These are phyloP conservation scores for Allium fistulosum DNA, from an alignment of 106 monocot genomes.

Conservation along the genomic window DNA sequence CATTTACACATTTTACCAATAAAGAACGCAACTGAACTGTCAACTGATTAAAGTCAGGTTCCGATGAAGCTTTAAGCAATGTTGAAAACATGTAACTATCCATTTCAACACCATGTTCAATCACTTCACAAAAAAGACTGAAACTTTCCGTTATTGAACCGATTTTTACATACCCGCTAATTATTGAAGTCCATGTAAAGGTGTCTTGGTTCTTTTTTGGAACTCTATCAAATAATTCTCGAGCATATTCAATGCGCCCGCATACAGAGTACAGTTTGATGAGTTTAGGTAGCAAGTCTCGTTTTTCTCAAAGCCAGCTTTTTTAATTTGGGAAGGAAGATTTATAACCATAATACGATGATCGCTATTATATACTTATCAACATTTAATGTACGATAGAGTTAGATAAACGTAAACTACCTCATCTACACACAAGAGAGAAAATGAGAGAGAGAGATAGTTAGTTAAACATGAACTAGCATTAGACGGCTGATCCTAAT, in stretches of 20 bases:
- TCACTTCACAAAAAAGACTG: conserved; percentile 22
- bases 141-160: conserved; percentile 2
- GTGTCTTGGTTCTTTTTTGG: conserved; percentile 17
- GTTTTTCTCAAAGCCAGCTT: conserved; percentile 38
- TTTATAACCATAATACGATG: neutral
- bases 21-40: conserved; percentile 23
- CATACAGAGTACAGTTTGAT: conserved; percentile 28
- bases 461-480: no score
- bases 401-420: no score
- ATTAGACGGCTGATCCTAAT: no score
- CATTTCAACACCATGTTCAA: conserved; percentile 14
- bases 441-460: no score
- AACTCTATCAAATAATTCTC: conserved; percentile 30
- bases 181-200: conserved; percentile 29
- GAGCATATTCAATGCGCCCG: conserved; percentile 12
- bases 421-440: no score
- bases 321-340: conserved; percentile 23
- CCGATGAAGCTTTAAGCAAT: conserved; percentile 23
- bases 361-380: no score
- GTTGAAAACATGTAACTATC: conserved; percentile 33
- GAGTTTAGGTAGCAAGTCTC: conserved; percentile 29
- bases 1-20: conserved; percentile 13
- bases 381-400: no score
- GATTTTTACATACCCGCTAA: conserved; percentile 19
- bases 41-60: conserved; percentile 8